Percentiles rank a stretch among this genome's conserved stretches.
These are phyloP conservation scores for Chalciporus pseudorubinellus DNA, from an alignment of 768 basidiomycete genomes.

Conservation along the genomic window DNA sequence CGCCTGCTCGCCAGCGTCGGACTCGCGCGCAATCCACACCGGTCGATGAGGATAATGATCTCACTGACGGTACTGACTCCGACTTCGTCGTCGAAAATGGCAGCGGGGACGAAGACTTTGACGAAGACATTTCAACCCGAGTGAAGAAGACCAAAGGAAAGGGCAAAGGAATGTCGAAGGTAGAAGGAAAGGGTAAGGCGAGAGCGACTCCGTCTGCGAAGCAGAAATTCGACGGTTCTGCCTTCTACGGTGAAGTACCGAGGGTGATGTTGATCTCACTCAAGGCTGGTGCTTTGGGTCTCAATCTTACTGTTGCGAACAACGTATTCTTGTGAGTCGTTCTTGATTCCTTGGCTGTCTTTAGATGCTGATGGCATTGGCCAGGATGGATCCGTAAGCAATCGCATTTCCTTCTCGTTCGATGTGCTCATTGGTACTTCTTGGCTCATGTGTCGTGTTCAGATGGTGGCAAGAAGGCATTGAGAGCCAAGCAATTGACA, in stretches of 20 bases:
- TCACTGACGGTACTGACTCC: slow-evolving; percentile 32
- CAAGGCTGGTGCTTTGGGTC: slow-evolving; percentile 82
- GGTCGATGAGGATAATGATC: slow-evolving; percentile 10
- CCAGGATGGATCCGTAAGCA: slow-evolving; percentile 81
- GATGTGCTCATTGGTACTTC: slow-evolving; percentile 16
- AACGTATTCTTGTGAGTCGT: slow-evolving; percentile 73
- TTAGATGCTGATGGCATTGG: slow-evolving; percentile 4
- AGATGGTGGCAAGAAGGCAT: slow-evolving; percentile 92
- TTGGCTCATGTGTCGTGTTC: slow-evolving; percentile 4
- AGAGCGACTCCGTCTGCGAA: slow-evolving; percentile 17
- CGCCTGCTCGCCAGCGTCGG: slow-evolving; percentile 6
- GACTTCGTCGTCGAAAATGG: slow-evolving; percentile 34
- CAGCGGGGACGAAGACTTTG: slow-evolving; percentile 31
- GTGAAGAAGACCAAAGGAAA: slow-evolving; percentile 23
- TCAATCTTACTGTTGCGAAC: slow-evolving; percentile 87
- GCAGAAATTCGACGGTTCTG: slow-evolving; percentile 18
- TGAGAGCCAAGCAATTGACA: slow-evolving; percentile 79
- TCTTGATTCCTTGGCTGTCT: not conserved
- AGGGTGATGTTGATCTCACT: slow-evolving; percentile 84
- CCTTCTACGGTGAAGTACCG: slow-evolving; percentile 48
- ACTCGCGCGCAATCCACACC: not conserved
- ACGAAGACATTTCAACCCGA: slow-evolving; percentile 30
- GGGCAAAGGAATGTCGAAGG: slow-evolving; percentile 34
- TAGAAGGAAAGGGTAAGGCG: slow-evolving; percentile 39
- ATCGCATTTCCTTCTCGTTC: not conserved